Conservation (phyloP, 768 basidiomycete genomes). For the Tricholoma terreum region DNA sequence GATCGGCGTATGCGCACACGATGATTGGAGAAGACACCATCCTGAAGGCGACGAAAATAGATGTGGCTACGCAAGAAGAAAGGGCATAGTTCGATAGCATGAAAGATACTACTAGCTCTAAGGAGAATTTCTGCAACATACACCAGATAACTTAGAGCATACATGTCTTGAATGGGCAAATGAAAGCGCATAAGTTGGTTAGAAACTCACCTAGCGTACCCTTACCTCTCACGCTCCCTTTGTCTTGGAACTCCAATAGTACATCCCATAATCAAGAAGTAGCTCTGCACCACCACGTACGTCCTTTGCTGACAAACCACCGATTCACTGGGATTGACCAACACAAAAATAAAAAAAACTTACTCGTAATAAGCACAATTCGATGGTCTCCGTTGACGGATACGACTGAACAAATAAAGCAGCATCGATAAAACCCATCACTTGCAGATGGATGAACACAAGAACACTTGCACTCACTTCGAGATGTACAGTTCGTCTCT, state of each 20-base stretch:
- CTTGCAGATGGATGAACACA: background rate
- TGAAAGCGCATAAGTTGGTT: no score
- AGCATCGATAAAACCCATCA: background rate
- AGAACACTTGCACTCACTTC: conserved; percentile 6
- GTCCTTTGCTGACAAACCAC: conserved; percentile 7
- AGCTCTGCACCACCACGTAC: conserved; percentile 16
- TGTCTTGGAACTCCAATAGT: conserved; percentile 13
- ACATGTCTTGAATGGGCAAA: no score
- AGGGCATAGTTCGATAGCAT: no score
- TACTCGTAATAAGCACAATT: conserved; percentile 17
- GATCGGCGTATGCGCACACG: no score
- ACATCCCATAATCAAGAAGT: conserved; percentile 20
- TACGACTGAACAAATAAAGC: conserved; percentile 3
- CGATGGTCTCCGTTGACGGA: conserved; percentile 22
- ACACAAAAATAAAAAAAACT: background rate
- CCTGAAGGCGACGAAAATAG: no score
- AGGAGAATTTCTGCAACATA: no score
- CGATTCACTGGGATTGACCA: background rate
- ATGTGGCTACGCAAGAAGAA: no score
- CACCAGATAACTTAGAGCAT: no score
- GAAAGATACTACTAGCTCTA: no score
- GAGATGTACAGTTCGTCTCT: conserved; percentile 16
- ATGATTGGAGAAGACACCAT: no score
- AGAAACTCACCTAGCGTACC: no score
- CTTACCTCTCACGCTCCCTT: background rate